These are phyloP conservation scores for Clohesyomyces aquaticus DNA, from an alignment of 495 filamentous ascomycete genomes.

Conservation along the genomic window DNA sequence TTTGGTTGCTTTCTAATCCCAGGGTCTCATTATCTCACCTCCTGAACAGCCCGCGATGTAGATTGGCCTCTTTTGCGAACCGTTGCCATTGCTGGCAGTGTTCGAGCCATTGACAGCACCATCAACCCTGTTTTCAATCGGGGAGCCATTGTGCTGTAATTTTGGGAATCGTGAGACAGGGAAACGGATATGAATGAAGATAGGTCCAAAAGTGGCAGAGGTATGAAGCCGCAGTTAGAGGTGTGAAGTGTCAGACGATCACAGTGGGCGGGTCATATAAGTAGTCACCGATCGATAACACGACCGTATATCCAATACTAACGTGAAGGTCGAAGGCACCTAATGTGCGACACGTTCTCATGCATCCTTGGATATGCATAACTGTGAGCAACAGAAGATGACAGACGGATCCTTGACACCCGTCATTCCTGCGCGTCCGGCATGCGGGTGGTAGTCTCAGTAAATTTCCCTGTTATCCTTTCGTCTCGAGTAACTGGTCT, in stretches of 20 bases:
- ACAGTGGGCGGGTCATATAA: background rate
- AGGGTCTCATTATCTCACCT: constrained; percentile 7
- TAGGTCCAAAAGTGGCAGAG: too few species aligned
- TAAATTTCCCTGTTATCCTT: background rate
- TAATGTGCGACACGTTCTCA: background rate
- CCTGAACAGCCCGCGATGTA: constrained; percentile 31
- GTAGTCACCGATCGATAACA: background rate
- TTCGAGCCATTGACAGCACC: constrained; percentile 12
- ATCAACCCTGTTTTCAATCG: constrained; percentile 19
- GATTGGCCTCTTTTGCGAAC: constrained; percentile 30
- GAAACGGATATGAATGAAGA: too few species aligned
- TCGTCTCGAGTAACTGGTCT: background rate
- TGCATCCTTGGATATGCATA: constrained; percentile 5
- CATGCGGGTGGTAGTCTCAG: background rate
- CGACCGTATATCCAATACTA: background rate
- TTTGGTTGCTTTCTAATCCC: background rate
- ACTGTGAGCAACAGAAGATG: background rate
- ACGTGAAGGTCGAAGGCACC: too few species aligned
- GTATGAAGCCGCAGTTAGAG: background rate
- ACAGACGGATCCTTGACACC: background rate
- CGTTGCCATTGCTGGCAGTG: constrained; percentile 8
- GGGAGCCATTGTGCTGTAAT: constrained; percentile 12
- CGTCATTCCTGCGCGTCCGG: background rate
- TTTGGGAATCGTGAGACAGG: background rate
- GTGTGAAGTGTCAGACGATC: background rate